Conservation (phyloP, 1,284 basidiomycete genomes). For the Moesziomyces sp. region DNA sequence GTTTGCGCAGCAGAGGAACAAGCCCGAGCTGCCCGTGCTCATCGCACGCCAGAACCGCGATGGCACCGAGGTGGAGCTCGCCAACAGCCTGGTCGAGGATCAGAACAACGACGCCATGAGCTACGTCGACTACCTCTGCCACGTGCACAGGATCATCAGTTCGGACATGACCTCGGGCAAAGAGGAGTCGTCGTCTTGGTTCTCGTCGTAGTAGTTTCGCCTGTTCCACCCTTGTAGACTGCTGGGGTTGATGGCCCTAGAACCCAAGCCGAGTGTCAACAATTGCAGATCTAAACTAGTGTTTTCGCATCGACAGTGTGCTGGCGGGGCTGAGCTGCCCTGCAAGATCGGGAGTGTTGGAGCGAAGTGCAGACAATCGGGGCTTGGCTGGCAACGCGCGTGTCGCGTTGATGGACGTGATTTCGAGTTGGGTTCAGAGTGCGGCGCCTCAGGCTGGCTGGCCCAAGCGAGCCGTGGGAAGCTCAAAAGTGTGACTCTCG, state of each 20-base stretch:
- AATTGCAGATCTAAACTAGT: no score
- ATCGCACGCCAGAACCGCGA: constrained; percentile 93
- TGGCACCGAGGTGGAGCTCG: constrained; percentile 92
- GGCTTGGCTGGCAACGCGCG: no score
- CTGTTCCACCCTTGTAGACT: neutral
- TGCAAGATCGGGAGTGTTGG: no score
- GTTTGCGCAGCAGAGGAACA: constrained; percentile 75
- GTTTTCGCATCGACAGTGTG: no score
- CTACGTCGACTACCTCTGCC: constrained; percentile 67
- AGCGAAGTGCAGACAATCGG: no score
- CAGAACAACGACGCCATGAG: constrained; percentile 90
- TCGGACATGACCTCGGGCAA: constrained; percentile 57
- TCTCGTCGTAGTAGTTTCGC: constrained; percentile 22
- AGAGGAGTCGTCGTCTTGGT: constrained; percentile 47
- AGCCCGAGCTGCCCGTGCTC: constrained; percentile 76
- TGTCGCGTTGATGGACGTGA: neutral
- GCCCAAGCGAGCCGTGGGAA: neutral
- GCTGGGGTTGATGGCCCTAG: neutral
- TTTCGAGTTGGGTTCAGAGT: neutral
- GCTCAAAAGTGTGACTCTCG: neutral
- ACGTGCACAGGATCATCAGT: constrained; percentile 65
- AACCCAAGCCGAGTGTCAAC: no score
- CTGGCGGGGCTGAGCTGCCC: no score
- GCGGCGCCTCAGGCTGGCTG: neutral
- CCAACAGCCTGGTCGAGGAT: constrained; percentile 96